Evolutionary conservation across 441 rosid species (phyloP), one percentile per base, ranked within the genome.

Genomic region (Brassica hybrid): DNA sequence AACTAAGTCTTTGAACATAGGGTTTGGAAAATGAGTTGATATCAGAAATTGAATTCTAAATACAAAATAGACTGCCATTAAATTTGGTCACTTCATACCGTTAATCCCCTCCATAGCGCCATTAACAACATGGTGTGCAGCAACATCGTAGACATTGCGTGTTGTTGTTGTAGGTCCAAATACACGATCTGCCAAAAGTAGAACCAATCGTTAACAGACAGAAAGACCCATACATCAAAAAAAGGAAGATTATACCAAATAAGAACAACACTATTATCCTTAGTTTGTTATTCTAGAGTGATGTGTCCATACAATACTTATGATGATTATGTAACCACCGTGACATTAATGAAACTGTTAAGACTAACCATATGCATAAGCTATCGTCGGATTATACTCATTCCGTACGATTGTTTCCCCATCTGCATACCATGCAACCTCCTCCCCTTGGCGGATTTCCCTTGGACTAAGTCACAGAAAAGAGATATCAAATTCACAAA

Each of bases 101-200:
- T 90, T 96, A 77, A 96, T 59, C 77, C 99, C 99, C 78, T 96
- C 97, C 99, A 96, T 96, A 45, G 98, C 90, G 83, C 99, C 97
- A 83, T 84, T 79, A 78, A 96, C 92, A 78, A 94, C 94, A 84
- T 96, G 97, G 81, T 94, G 99, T 19, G 98, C 96, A 80, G 98
- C 94, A 77, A 96, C 86, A 86, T 96, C 99, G 80, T 92, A 92
- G 52, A 96, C 99, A 83, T 96, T 97, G 66, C 98, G 97, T 12
- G 99, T 96, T 65, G 99, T 96, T 71, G 99, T 96, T 30, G 98
- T 96, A 27, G 99, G 99, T 76, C 98, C 99, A 84, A 96, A 94
- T 30, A 96, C 99, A 32, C 94, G 91, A 84, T 96, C 99, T 96
- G 87, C 59, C 78, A 75, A 67, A 71, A 67, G 64, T 77, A 74